Conservation (phyloP, 345 rosid species). For the Mercurialis annua region DNA sequence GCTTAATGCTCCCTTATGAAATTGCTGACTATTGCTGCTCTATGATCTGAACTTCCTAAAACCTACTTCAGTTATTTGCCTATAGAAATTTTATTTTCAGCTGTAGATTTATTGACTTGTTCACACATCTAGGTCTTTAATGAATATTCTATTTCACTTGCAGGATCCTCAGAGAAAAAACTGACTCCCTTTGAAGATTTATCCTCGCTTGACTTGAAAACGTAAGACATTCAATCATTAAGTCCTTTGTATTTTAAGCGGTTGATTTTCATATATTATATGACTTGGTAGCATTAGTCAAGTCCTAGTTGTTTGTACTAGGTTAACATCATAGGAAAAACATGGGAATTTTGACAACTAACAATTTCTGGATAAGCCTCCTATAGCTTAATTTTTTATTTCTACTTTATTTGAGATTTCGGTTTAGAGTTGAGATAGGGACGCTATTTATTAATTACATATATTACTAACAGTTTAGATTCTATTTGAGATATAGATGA, state of each 20-base stretch:
- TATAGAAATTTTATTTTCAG: conserved; percentile 3
- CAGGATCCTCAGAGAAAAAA: conserved; percentile 60
- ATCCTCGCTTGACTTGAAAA: conserved; percentile 60
- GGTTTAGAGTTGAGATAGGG: not conserved
- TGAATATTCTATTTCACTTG: conserved; percentile 19
- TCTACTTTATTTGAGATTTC: not conserved
- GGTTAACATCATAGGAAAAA: not conserved
- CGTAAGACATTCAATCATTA: conserved; percentile 44
- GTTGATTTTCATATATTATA: not conserved
- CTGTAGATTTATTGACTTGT: conserved; percentile 4
- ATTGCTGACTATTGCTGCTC: not conserved
- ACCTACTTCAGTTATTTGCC: not conserved
- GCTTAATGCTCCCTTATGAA: not conserved
- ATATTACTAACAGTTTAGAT: not conserved
- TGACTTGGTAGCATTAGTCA: not conserved
- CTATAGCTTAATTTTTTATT: not conserved
- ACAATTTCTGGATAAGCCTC: not conserved
- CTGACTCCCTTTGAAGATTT: conserved; percentile 60
- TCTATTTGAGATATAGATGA: not conserved
- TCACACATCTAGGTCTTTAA: conserved; percentile 1
- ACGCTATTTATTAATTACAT: not conserved
- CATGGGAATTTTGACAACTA: not conserved
- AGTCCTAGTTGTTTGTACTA: not conserved
- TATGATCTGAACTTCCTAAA: conserved; percentile 5
- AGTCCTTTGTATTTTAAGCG: not conserved